Conservation (phyloP, 140 eudicot genomes). For the Bidens hawaiensis region DNA sequence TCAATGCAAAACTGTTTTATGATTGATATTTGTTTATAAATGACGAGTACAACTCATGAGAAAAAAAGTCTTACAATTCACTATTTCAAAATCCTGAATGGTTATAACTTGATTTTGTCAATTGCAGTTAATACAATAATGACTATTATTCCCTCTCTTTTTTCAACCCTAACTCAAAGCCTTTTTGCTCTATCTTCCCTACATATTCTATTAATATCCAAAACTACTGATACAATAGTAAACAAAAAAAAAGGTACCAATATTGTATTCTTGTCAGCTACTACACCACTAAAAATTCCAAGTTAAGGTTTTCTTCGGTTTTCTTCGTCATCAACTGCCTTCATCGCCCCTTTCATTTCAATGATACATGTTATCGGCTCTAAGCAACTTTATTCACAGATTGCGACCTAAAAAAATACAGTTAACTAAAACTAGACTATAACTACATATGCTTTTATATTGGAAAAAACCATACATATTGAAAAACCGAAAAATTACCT, state of each 20-base stretch:
- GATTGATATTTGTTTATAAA: too few species aligned
- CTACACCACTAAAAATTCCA: background rate
- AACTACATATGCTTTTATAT: background rate
- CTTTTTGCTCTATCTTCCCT: background rate
- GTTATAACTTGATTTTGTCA: background rate
- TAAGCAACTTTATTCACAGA: background rate
- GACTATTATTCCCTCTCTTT: background rate
- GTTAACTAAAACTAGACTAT: background rate
- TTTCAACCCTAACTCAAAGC: background rate
- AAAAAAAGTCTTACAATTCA: too few species aligned
- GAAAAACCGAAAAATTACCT: background rate
- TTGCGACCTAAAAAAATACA: background rate
- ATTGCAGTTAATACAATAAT: background rate
- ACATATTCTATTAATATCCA: background rate
- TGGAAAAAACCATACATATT: background rate
- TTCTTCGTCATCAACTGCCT: background rate
- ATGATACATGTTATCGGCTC: background rate
- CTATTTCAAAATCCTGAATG: background rate
- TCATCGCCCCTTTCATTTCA: background rate
- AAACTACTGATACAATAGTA: background rate
- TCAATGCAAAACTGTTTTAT: too few species aligned
- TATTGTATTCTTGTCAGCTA: slow-evolving; percentile 9
- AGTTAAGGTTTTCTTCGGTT: too few species aligned
- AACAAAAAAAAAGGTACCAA: slow-evolving; percentile 5
- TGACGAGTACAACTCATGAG: too few species aligned